These are phyloP conservation scores for Noccaea bulbosa DNA, from an alignment of 345 rosid species.

Conservation along the genomic window DNA sequence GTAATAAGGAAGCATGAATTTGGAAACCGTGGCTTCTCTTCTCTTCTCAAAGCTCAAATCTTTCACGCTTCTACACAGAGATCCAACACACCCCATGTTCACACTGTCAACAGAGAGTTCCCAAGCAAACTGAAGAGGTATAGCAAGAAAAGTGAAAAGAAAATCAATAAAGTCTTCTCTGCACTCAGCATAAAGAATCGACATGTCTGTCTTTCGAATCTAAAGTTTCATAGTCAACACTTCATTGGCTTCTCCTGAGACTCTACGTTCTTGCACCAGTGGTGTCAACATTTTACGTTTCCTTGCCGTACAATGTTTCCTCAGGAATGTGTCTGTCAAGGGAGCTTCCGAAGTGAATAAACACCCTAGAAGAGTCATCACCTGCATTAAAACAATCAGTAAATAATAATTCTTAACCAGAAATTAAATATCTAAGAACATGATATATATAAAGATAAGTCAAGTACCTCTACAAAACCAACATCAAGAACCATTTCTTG, in stretches of 20 bases:
- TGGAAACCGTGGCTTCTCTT: background rate
- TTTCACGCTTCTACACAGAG: constrained; percentile 10
- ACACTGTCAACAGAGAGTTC: background rate
- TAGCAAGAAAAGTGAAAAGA: constrained; percentile 24
- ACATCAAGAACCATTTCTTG: constrained; percentile 22
- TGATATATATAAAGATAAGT: too few species aligned
- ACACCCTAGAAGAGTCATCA: constrained; percentile 16
- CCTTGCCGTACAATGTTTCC: constrained; percentile 15
- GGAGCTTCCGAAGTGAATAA: constrained; percentile 31
- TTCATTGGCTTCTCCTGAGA: background rate
- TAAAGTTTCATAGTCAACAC: background rate
- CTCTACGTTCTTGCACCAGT: background rate
- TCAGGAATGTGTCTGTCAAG: constrained; percentile 30
- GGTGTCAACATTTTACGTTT: background rate
- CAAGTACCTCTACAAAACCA: constrained; percentile 31
- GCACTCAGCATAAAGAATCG: constrained; percentile 26
- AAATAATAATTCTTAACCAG: background rate
- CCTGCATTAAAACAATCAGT: background rate
- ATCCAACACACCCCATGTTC: constrained; percentile 3
- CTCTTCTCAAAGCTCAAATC: constrained; percentile 11
- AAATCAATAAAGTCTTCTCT: constrained; percentile 31
- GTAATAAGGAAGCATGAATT: constrained; percentile 16
- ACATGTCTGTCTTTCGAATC: background rate
- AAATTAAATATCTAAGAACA: background rate
- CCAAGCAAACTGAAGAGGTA: constrained; percentile 26